Conservation (phyloP, 495 filamentous ascomycete species). For the Neurospora terricola region DNA sequence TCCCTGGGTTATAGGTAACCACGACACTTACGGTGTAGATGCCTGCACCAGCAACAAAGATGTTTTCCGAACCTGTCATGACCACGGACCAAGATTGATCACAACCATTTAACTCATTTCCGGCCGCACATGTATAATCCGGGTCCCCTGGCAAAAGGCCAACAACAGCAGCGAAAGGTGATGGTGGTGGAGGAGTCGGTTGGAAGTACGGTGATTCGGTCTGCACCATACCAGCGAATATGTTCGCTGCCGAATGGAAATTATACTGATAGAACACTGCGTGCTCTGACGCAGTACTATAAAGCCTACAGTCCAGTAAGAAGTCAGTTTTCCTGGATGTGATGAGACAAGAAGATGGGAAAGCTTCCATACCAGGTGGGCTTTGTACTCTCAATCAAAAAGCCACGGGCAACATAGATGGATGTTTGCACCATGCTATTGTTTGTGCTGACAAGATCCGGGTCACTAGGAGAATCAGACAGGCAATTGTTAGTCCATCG, state of each 20-base stretch:
- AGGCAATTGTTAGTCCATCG: too few species aligned
- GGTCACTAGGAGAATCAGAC: too few species aligned
- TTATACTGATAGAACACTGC: slow-evolving; percentile 74
- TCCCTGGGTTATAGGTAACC: slow-evolving; percentile 7
- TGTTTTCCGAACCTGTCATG: slow-evolving; percentile 9
- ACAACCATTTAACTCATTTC: slow-evolving; percentile 7
- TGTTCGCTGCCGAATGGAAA: slow-evolving; percentile 59
- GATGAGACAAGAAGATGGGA: too few species aligned
- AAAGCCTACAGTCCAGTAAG: too few species aligned
- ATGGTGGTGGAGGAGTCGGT: slow-evolving; percentile 59
- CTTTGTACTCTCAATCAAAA: slow-evolving; percentile 51
- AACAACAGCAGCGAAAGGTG: slow-evolving; percentile 37
- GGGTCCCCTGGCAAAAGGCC: slow-evolving; percentile 11
- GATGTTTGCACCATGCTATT: slow-evolving; percentile 68
- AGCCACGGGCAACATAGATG: slow-evolving; percentile 75
- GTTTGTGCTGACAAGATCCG: background rate
- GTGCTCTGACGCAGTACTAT: slow-evolving; percentile 46
- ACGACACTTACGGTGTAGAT: slow-evolving; percentile 9
- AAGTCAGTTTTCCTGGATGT: too few species aligned
- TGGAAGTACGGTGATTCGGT: slow-evolving; percentile 86
- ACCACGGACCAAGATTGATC: slow-evolving; percentile 18
- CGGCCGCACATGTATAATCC: slow-evolving; percentile 1
- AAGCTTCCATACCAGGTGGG: slow-evolving; percentile 34
- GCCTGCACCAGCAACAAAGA: slow-evolving; percentile 15
- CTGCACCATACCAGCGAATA: slow-evolving; percentile 74